Evolutionary conservation across 345 rosid species (phyloP), one percentile per base, ranked within the genome.

Genomic region (Carallia brachiata): DNA sequence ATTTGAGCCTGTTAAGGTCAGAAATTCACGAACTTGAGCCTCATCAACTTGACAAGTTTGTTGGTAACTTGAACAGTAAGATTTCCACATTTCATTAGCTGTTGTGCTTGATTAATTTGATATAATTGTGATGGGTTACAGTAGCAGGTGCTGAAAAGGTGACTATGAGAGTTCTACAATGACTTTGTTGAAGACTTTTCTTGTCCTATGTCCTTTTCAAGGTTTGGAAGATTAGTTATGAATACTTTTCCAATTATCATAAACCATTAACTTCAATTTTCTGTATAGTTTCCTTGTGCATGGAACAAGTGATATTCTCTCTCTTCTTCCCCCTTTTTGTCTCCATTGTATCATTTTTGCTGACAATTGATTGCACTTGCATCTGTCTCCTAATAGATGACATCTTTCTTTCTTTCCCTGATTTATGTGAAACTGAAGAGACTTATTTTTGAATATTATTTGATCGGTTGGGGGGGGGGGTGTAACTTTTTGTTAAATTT

Each of bases 181-280:
- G 75, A 92, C 82, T 88, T 77, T 63, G 93, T 89, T 2, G 88
- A 90, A 67, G 82, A 77, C 68, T 95, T 95, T 83, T 92, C 97
- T 68, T 92, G 97, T 81, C 99, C 97, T 73, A 84, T 90, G 92
- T 82, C 82, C 89, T 34, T 95, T 95, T 79, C 97, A 92, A 76
- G 97, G 99, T 62, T 71, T 95, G 65, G 97, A 95, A 75, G 97
- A 95, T 80, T 89, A 92, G 99, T 96, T 89, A 77, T 4, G 68
- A 18, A 56, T 34, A 39, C 44, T 39, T 7, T 6, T 39, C 8
- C 12, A 8, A 39, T 10, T 39, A 39, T 8, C 44, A 7, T 1
- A 39, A 39, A 39, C 36, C 39, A 36, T 4, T 36, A 36, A 36
- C 23, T 7, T 69, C 8, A 2, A 7, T 39, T 39, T 39, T 39